Percentiles rank a stretch among this genome's conserved stretches.
Conservation (phyloP, 257 asterid species). For the Fraxinus anomala region DNA sequence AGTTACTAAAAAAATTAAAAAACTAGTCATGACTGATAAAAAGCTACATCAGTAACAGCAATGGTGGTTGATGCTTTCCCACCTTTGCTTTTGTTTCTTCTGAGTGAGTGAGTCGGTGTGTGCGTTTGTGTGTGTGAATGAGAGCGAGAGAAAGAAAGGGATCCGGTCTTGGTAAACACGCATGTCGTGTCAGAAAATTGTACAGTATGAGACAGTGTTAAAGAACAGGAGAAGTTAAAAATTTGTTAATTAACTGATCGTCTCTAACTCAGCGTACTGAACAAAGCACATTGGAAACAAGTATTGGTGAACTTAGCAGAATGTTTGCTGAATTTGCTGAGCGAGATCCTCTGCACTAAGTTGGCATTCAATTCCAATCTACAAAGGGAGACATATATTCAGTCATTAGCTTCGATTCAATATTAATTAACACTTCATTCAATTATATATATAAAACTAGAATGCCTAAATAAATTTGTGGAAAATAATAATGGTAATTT, state of each 20-base stretch:
- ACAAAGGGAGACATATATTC: slow-evolving; percentile 6
- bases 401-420: slow-evolving; percentile 15
- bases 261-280: not conserved
- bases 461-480: not conserved
- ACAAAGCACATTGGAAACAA: not conserved
- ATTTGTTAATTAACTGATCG: not conserved
- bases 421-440: not conserved
- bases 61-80: slow-evolving; percentile 24
- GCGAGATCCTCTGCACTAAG: slow-evolving; percentile 97
- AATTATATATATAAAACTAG: not conserved
- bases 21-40: not conserved
- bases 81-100: slow-evolving; percentile 23
- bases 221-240: not conserved
- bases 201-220: not conserved
- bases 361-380: slow-evolving; percentile 96
- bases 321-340: slow-evolving; percentile 82
- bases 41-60: slow-evolving; percentile 11
- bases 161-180: not conserved
- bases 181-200: not conserved
- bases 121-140: not conserved
- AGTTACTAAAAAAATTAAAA: not conserved
- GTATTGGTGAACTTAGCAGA: slow-evolving; percentile 46
- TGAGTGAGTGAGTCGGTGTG: not conserved
- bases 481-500: not conserved
- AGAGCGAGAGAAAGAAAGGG: not conserved